Percentiles rank a stretch among this genome's conserved stretches.
Evolutionary conservation across 1,139 yeast genomes (phyloP).

Genomic region (Hansenula sp.): DNA sequence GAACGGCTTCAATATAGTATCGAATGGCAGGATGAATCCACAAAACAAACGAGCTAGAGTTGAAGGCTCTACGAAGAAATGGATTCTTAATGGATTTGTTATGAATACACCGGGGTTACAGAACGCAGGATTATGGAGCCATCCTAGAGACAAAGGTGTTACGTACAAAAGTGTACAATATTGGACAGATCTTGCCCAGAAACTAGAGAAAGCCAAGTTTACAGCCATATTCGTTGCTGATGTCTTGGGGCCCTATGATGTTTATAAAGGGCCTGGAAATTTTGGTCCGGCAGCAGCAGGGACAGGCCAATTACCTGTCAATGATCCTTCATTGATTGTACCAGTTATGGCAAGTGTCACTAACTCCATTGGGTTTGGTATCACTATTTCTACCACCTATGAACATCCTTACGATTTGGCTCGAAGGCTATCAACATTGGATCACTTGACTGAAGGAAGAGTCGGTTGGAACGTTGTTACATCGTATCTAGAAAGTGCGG

Average conservation of each 20-base stretch:
- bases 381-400: conserved; percentile 36
- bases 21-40: too few relatives aligned
- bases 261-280: conserved; percentile 35
- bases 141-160: conserved; percentile 32
- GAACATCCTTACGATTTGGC: conserved; percentile 38
- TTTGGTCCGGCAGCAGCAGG: conserved; percentile 31
- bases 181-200: conserved; percentile 38
- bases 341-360: conserved; percentile 40
- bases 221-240: conserved; percentile 41
- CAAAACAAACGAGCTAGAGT: too few relatives aligned
- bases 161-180: conserved; percentile 33
- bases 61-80: too few relatives aligned
- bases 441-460: conserved; percentile 36
- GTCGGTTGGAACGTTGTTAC: conserved; percentile 41
- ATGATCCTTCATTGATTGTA: conserved; percentile 34
- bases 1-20: too few relatives aligned
- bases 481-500: conserved; percentile 37
- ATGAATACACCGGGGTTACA: conserved; percentile 37
- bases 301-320: conserved; percentile 37
- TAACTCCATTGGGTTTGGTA: conserved; percentile 32
- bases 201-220: conserved; percentile 39
- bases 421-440: conserved; percentile 35
- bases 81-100: conserved; percentile 36
- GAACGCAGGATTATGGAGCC: conserved; percentile 34
- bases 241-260: conserved; percentile 40